Base-by-base conservation (phyloP, 169 alveolate genomes). In the Eimeria necatrix region DNA sequence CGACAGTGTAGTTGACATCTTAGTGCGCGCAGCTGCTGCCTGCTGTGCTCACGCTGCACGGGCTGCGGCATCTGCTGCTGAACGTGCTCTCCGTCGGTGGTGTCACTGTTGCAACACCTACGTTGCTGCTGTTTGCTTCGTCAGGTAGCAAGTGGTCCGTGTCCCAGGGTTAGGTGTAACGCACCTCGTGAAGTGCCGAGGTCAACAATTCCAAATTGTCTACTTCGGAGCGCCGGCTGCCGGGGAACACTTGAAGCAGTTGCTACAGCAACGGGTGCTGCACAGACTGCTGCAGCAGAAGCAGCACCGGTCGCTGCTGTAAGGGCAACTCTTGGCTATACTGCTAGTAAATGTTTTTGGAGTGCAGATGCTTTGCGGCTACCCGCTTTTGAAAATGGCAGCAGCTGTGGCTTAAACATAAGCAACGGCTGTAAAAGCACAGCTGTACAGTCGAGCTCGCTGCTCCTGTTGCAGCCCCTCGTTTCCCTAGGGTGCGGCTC, bases 231-330 rank as follows among this genome's bases (percentile, higher is more conserved):
- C 86, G n/a, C 64, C 61, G 46, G 85, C 61, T 48, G 3, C 86
- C 86, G 49, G 16, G 49, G 49, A 74, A 74, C 60, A 74, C 41
- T 41, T 74, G 61, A 60, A 74, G 59, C 84, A 32, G 59, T 9
- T 71, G 53, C 81, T 73, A 56, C 84, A 9, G 81, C 81, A 71
- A 56, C 84, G 46, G 56, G 59, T 12, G 59, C 56, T 73, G 84
- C 59, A 4, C 84, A 73, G 32, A 53, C 84, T 73, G 41, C 41
- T 32, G 84, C 84, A 73, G 64, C 86, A 5, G 61, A 56, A 74
- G 86, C 86, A 74, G 86, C 86, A 74, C 86, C 46, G 46, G 86
- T 60, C 49, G 86, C 60, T 74, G 60, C 61, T 46, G 61, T 60
- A 74, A 60, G 8, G n/a, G 41, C 41, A 32, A 32, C 41, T 32